Evolutionary conservation across 2,329 filamentous ascomycete species (phyloP).

Genomic region (Tolypocladium inflatum): DNA sequence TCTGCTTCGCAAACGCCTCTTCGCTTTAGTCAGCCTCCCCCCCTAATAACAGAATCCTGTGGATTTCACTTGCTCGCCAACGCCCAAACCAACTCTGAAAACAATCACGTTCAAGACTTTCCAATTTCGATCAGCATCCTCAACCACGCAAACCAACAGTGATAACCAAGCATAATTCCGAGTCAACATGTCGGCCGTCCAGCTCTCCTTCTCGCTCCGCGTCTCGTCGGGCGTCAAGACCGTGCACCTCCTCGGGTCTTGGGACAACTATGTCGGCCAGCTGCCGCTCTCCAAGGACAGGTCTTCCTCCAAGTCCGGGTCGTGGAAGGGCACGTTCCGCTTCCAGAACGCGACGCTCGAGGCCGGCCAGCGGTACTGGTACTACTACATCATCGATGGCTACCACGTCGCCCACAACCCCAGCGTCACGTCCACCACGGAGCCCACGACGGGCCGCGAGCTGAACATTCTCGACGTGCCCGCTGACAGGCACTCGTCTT

Average conservation of each 20-base stretch:
- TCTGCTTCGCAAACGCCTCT: conserved; percentile 12
- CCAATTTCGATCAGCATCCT: neutral
- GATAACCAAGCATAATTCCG: neutral
- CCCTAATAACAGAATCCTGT: conserved; percentile 37
- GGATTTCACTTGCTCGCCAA: conserved; percentile 33
- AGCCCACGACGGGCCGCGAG: conserved; percentile 93
- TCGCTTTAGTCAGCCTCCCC: conserved; percentile 7
- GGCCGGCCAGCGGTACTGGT: conserved; percentile 94
- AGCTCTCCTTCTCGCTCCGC: conserved; percentile 92
- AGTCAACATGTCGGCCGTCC: conserved; percentile 73
- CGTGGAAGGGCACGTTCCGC: conserved; percentile 94
- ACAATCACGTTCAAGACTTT: neutral
- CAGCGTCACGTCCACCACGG: conserved; percentile 75
- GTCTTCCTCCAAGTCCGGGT: conserved; percentile 72
- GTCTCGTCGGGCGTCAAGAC: conserved; percentile 96
- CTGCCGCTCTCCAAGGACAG: conserved; percentile 89
- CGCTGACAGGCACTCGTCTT: conserved; percentile 29
- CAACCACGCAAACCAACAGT: neutral
- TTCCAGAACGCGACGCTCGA: conserved; percentile 83
- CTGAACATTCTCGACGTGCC: conserved; percentile 96
- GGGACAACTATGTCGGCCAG: conserved; percentile 94
- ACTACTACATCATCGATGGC: conserved; percentile 99
- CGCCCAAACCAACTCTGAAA: neutral
- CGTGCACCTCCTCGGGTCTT: conserved; percentile 93
- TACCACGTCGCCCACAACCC: conserved; percentile 98